A percentile compares a stretch with the other conserved stretches of the same genome.
These are phyloP conservation scores for Plasmodium gonderi DNA, from an alignment of 169 alveolate species.

Conservation along the genomic window DNA sequence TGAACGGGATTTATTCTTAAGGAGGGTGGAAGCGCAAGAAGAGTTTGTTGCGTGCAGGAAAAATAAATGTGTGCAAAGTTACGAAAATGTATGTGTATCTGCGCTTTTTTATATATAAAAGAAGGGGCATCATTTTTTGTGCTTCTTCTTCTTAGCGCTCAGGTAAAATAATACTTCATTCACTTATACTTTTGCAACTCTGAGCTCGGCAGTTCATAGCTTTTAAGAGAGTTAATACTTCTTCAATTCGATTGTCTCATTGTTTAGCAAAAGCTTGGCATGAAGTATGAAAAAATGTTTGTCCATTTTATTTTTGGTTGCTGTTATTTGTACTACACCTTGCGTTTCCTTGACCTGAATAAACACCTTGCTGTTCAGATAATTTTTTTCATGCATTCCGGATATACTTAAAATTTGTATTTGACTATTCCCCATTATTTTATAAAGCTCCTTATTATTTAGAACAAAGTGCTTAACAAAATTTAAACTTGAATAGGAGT, in stretches of 20 bases:
- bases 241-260: conserved; percentile 16
- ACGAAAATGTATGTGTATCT: background rate
- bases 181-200: background rate
- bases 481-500: conserved; percentile 61
- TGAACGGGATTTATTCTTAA: background rate
- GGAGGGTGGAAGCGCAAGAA: background rate
- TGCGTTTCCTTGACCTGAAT: conserved; percentile 37
- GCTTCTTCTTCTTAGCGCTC: background rate
- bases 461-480: conserved; percentile 54
- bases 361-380: conserved; percentile 58
- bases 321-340: conserved; percentile 63
- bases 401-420: conserved; percentile 71
- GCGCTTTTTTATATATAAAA: background rate
- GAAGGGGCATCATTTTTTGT: background rate
- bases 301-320: conserved; percentile 27
- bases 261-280: conserved; percentile 31
- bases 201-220: background rate
- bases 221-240: too few species aligned
- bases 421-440: conserved; percentile 29
- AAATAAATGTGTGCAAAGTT: background rate
- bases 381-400: conserved; percentile 62
- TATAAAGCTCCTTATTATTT: conserved; percentile 33
- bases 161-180: too few species aligned
- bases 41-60: background rate
- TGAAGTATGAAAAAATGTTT: conserved; percentile 3